These are phyloP conservation scores for Penicillium sp. DNA, from an alignment of 2,329 filamentous ascomycete species.

Conservation along the genomic window DNA sequence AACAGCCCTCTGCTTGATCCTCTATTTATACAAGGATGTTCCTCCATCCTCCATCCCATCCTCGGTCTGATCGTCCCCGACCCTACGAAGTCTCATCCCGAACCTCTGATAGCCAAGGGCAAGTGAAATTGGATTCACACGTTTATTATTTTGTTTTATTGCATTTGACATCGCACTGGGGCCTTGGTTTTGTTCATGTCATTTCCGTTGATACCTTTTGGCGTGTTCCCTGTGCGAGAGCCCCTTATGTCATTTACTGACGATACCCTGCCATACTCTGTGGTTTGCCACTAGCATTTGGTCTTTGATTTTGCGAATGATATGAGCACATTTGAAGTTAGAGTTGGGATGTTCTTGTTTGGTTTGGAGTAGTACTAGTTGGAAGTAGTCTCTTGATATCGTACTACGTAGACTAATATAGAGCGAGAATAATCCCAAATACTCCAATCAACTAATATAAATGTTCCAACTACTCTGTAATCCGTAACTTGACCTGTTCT, in stretches of 20 bases:
- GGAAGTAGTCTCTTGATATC: not conserved
- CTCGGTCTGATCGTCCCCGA: not conserved
- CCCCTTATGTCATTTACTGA: conserved; percentile 22
- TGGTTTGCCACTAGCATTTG: conserved; percentile 17
- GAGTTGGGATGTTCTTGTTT: not conserved
- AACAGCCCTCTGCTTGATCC: conserved; percentile 1
- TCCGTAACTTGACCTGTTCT: not conserved
- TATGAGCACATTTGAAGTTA: not conserved
- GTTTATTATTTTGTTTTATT: not conserved
- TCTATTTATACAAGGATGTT: not conserved
- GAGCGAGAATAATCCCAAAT: not conserved
- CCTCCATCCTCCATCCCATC: not conserved
- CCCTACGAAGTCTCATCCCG: not conserved
- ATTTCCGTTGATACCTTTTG: conserved; percentile 17
- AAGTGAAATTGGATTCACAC: not conserved
- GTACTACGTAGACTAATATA: not conserved
- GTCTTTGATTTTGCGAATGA: conserved; percentile 5
- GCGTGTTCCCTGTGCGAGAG: conserved; percentile 16
- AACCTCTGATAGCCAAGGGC: not conserved
- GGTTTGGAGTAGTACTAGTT: not conserved
- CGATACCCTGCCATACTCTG: conserved; percentile 25
- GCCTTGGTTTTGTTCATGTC: conserved; percentile 1
- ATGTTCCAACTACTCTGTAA: too few species aligned
- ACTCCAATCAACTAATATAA: not conserved
- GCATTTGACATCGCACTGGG: conserved; percentile 5